Base-by-base conservation (phyloP, 805 yeast species). In the Candida dajiaensis region DNA sequence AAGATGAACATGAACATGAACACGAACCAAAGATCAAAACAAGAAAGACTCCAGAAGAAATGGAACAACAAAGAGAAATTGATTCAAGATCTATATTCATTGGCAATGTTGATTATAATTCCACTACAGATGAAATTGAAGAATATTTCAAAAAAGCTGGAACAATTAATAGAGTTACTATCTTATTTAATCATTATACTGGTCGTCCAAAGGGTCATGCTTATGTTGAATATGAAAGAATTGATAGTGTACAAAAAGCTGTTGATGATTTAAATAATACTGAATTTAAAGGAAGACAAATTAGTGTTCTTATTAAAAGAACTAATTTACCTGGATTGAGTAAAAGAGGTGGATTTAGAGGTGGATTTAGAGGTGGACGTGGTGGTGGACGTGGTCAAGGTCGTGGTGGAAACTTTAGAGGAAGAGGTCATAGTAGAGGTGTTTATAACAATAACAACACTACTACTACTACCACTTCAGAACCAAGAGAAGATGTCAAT, bases 171-270 rank as follows among this genome's bases (percentile, higher is more conserved):
- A 62, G 82, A 51, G 72, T 80, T 11, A 80, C 85, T 1, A 70
- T 80, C 20, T 65, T 79, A 47, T 67, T 68, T 46, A 74, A 73
- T 51, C 67, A 67, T 40, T 64, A 55, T 52, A 67, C 76, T 1
- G 78, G 78, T 0, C 59, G 59, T 18, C 75, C 79, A 9, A 75
- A 72, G 51, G 87, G 86, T 2, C 79, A 77, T 57, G 88, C 86
- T 1, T 83, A 80, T 53, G 68, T 83, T 28, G 81, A 84, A 53
- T 83, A 80, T 56, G 73, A 71, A 13, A 55, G 59, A 8, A 49
- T 51, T 5, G 73, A 66, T 6, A 63, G 74, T 15, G 81, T 76
- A 7, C 54, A 60, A 6, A 62, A 62, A 25, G 86, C 89, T 1
- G 60, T 81, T 40, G 62, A 60, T 12, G 61, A 59, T 13, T 54